These are phyloP conservation scores for Actinomucor elegans DNA, from an alignment of 371 early-diverging fungal species.

Conservation along the genomic window DNA sequence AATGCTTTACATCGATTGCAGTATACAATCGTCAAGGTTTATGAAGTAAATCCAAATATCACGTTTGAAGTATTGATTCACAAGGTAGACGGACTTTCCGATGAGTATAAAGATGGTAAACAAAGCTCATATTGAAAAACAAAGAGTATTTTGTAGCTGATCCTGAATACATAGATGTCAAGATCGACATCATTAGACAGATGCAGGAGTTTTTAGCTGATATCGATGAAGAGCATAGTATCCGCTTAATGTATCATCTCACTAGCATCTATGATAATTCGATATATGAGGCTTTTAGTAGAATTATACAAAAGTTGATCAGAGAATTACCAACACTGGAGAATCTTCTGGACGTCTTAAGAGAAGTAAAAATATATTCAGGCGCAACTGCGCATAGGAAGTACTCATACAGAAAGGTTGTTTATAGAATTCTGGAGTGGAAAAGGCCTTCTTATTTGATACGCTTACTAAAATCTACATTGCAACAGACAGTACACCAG, in stretches of 20 bases:
- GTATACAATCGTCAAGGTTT: conserved; percentile 71
- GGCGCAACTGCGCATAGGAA: no score
- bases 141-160: no score
- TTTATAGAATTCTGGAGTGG: conserved; percentile 84
- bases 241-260: conserved; percentile 79
- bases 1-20: conserved; percentile 76
- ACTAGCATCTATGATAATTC: conserved; percentile 93
- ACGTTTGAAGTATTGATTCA: conserved; percentile 92
- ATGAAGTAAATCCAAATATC: conserved; percentile 79
- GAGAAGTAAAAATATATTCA: no score
- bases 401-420: not conserved
- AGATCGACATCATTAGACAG: conserved; percentile 87
- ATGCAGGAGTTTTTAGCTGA: conserved; percentile 83
- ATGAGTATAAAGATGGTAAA: conserved; percentile 87
- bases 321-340: conserved; percentile 84
- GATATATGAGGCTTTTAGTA: conserved; percentile 92
- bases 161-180: conserved; percentile 89
- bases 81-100: conserved; percentile 93
- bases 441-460: conserved; percentile 94
- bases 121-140: not conserved
- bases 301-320: conserved; percentile 89
- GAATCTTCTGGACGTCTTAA: conserved; percentile 87
- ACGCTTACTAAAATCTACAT: conserved; percentile 85
- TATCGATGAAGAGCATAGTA: conserved; percentile 69
- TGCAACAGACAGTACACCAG: conserved; percentile 92